Evolutionary conservation across 75 land plant species (phyloP).

Genomic region (Pinus taeda): DNA sequence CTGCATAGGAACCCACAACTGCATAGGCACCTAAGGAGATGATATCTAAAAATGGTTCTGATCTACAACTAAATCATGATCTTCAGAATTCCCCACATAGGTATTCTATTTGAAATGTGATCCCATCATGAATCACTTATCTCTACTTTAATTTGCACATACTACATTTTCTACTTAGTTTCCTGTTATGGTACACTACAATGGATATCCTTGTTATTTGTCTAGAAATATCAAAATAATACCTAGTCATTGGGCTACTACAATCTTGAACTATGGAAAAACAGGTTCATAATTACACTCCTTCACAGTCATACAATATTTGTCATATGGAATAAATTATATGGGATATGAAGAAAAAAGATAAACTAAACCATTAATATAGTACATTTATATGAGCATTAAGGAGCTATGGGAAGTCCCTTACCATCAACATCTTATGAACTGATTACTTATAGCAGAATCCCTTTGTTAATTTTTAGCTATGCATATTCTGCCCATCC

Average conservation of each 20-base stretch:
- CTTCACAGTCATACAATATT: background rate
- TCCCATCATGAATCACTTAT: no score
- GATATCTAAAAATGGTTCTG: no score
- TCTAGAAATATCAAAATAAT: background rate
- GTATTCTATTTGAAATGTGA: no score
- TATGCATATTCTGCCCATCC: slow-evolving; percentile 98
- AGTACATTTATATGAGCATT: background rate
- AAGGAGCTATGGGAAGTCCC: background rate
- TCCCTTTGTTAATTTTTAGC: slow-evolving; percentile 90
- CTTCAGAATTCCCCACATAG: no score
- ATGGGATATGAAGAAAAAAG: background rate
- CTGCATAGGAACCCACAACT: no score
- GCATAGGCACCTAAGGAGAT: no score
- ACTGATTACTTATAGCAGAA: slow-evolving; percentile 47
- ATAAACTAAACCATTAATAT: background rate
- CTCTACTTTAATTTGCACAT: no score
- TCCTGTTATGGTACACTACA: no score
- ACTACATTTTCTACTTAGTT: no score
- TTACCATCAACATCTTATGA: background rate
- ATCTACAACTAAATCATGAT: no score
- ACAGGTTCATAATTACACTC: background rate
- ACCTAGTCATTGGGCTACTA: background rate
- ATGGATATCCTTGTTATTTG: no score
- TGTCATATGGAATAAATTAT: no score
- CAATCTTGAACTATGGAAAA: background rate